Evolutionary conservation across 2,329 filamentous ascomycete species (phyloP), one percentile per base, ranked within the genome.

Genomic region (Fusarium guadeloupense): DNA sequence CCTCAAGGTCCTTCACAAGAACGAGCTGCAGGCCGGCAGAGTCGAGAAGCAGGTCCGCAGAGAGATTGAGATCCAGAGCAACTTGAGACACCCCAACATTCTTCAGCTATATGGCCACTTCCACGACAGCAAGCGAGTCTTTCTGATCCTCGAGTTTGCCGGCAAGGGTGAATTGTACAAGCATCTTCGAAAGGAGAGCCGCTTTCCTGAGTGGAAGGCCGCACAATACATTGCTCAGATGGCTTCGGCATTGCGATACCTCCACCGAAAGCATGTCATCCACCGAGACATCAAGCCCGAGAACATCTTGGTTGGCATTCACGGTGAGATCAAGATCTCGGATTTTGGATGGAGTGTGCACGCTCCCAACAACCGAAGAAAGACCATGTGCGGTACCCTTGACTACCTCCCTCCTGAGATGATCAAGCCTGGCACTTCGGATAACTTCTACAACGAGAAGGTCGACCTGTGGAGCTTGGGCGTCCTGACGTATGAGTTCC

Each of bases 311-410:
- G 89, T 98, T 25, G 94, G 94, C 13, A 93, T 98, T 57, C 94
- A 98, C 73, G 95, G 93, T 66, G 95, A 99, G 81, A 93, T 99
- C 80, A 99, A 99, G 78, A 93, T 99, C 72, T 96, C 92, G 5
- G 95, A 99, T 76, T 99, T 98, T 72, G 94, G 95, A 43, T 99
- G 95, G 95, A 96, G 91, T 74, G 95, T 98, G 5, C 95, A 99
- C 76, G 95, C 95, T 6, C 95, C 95, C 23, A 97, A 96, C 77
- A 96, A 94, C 79, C 83, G 95, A 68, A 85, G 95, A 60, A 90
- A 93, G 72, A 99, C 95, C 51, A 93, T 98, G 87, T 99, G 95
- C 75, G 95, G 95, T 62, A 99, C 95, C 16, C 86, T 98, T 35
- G 95, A 99, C 78, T 99, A 99, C 76, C 85, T 99, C 14, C 95